Evolutionary conservation across 228 moss, liverwort and hornwort species (phyloP), one percentile per base, ranked within the genome.

Genomic region (Sphagnum fallax): DNA sequence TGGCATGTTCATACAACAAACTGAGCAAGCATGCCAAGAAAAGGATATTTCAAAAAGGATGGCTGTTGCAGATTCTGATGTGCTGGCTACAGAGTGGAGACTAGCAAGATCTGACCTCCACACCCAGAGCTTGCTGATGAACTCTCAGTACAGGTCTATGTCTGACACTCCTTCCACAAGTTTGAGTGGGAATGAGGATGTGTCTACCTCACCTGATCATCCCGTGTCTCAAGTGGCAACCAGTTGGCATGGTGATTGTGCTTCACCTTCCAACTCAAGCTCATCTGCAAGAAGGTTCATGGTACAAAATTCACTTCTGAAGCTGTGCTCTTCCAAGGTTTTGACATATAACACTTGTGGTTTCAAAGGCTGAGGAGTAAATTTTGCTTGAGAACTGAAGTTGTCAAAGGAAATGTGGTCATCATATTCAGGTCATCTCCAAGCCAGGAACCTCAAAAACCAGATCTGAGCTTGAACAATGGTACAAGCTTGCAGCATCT

Each of bases 171-270:
- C 82, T 7, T 82, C 85, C 0, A 18, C 79, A 47, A 85, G 85
- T 50, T 49, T 77, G 51, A 82, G 82, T 77, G 79, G 79, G 72
- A 67, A 76, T 16, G 84, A 82, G 8, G 81, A 85, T 72, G 78
- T 53, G 70, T 55, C 55, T 4, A 74, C 70, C 6, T 85, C 85
- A 62, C 69, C 85, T 5, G 85, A 79, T 52, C 79, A 75, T n/a
- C 73, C 9, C 50, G 9, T 74, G 14, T 48, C 74, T 13, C 49
- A 72, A 64, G 48, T 70, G 53, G 76, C 58, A 16, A 65, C 70
- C 12, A 80, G 75, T 47, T 71, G 71, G 49, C 59, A 60, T 12
- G 55, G 55, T 12, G 12, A 55, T 15, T 69, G 52, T 65, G 61
- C 68, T 66, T 76, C 82, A 9, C 72, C 72, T 53, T 85, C 85